phyloP scores from a whole-genome alignment of 2,329 filamentous ascomycete species.

The Arthrobotrys sinensis region DNA sequence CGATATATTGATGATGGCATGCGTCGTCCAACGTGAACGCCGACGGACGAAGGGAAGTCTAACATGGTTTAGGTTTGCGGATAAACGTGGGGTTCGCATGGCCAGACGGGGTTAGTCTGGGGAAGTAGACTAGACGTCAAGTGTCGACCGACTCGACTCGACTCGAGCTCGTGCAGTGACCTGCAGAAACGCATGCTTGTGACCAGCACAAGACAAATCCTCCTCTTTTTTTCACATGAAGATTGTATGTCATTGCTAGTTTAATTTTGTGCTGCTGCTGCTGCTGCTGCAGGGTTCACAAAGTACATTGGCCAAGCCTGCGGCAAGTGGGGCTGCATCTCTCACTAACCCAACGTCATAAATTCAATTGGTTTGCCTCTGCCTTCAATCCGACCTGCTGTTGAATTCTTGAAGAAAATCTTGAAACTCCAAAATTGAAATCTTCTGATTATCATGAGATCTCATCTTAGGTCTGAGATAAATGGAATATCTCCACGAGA shows the following conservation, averaged over 20 bases:
- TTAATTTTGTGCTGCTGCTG: neutral
- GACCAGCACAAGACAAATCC: neutral
- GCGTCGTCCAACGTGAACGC: constrained; percentile 27
- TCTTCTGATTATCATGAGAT: constrained; percentile 27
- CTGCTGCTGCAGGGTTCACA: constrained; percentile 35
- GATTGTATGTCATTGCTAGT: neutral
- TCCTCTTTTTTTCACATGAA: constrained; percentile 42
- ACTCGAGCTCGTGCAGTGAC: constrained; percentile 20
- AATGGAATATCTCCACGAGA: neutral
- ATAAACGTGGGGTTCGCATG: constrained; percentile 58
- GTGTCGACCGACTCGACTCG: neutral
- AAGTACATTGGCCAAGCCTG: constrained; percentile 34
- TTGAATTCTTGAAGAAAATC: neutral
- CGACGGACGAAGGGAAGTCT: constrained; percentile 58
- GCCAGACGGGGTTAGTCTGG: constrained; percentile 26
- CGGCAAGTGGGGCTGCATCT: constrained; percentile 46
- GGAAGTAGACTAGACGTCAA: constrained; percentile 10
- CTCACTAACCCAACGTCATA: constrained; percentile 14
- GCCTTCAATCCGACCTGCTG: constrained; percentile 31
- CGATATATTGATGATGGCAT: constrained; percentile 42
- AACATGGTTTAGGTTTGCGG: constrained; percentile 43
- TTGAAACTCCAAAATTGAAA: constrained; percentile 2
- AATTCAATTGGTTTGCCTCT: neutral
- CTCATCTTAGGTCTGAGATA: constrained; percentile 5
- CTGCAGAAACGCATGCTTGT: constrained; percentile 15